phyloP scores from a whole-genome alignment of 768 basidiomycete genomes.

The Pleurotus cornucopiae region DNA sequence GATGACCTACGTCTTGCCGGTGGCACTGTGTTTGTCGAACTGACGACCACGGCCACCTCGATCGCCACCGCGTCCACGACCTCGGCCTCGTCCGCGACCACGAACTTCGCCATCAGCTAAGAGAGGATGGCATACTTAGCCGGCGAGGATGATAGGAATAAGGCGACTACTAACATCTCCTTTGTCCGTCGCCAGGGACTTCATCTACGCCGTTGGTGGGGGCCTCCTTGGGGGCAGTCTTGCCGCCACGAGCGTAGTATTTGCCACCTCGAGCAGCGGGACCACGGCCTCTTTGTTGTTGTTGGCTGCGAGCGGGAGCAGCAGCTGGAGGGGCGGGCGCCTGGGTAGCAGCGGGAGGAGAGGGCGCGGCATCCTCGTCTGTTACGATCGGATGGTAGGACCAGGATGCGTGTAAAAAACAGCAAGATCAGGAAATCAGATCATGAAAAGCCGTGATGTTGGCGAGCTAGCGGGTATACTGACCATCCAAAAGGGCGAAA shows the following conservation, averaged over 20 bases:
- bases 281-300: conserved; percentile 45
- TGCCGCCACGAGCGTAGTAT: conserved; percentile 66
- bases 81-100: conserved; percentile 41
- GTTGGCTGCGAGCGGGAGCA: conserved; percentile 35
- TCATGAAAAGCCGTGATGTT: background rate
- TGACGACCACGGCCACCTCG: conserved; percentile 64
- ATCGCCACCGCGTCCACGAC: conserved; percentile 44
- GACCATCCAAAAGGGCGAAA: conserved; percentile 80
- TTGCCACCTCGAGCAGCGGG: conserved; percentile 63
- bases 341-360: conserved; percentile 17
- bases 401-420: conserved; percentile 10
- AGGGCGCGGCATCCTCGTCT: conserved; percentile 48
- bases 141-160: conserved; percentile 1
- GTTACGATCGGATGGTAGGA: conserved; percentile 12
- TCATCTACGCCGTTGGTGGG: conserved; percentile 5
- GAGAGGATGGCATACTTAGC: conserved; percentile 6
- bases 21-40: conserved; percentile 84
- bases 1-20: conserved; percentile 70
- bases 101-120: conserved; percentile 43
- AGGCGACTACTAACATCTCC: conserved; percentile 29
- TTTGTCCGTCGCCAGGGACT: conserved; percentile 25
- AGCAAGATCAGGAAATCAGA: conserved; percentile 9
- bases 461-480: conserved; percentile 17
- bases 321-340: conserved; percentile 28
- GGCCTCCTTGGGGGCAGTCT: conserved; percentile 33